phyloP scores from a whole-genome alignment of 2,329 filamentous ascomycete species.

The Alternaria panax region DNA sequence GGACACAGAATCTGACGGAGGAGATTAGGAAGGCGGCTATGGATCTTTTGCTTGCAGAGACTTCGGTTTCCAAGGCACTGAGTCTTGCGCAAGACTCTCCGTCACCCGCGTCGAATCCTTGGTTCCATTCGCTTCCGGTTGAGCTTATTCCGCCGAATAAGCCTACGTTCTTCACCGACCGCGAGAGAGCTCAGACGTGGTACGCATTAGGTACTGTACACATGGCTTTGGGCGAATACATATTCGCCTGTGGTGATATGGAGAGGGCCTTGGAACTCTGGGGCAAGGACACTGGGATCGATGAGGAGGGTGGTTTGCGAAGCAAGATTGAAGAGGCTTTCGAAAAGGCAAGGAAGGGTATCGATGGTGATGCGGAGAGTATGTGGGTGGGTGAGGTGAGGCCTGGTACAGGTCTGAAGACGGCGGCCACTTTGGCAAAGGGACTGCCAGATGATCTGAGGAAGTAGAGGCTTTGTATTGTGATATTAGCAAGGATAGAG shows the following conservation, averaged over 20 bases:
- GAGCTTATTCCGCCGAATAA: constrained; percentile 46
- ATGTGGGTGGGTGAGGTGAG: constrained; percentile 36
- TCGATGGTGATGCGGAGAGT: constrained; percentile 36
- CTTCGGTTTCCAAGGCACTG: constrained; percentile 32
- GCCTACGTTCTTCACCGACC: constrained; percentile 36
- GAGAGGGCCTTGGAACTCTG: constrained; percentile 38
- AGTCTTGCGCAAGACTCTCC: constrained; percentile 39
- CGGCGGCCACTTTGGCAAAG: constrained; percentile 28
- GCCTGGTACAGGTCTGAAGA: constrained; percentile 36
- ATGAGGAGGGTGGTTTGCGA: constrained; percentile 12
- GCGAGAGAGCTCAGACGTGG: constrained; percentile 40
- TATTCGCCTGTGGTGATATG: constrained; percentile 46
- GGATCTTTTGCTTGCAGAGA: constrained; percentile 34
- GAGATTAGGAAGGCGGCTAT: constrained; percentile 19
- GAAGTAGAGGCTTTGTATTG: neutral
- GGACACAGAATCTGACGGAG: neutral
- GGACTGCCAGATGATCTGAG: neutral
- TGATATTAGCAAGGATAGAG: neutral
- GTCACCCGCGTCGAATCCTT: constrained; percentile 36
- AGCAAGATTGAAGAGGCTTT: constrained; percentile 34
- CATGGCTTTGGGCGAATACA: constrained; percentile 34
- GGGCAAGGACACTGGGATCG: constrained; percentile 9
- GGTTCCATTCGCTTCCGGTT: constrained; percentile 38
- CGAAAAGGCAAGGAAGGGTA: constrained; percentile 35
- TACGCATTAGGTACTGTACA: constrained; percentile 40